Evolutionary conservation across 108 stramenopile genomes (phyloP).

Genomic region (Poteriospumella lacustris): DNA sequence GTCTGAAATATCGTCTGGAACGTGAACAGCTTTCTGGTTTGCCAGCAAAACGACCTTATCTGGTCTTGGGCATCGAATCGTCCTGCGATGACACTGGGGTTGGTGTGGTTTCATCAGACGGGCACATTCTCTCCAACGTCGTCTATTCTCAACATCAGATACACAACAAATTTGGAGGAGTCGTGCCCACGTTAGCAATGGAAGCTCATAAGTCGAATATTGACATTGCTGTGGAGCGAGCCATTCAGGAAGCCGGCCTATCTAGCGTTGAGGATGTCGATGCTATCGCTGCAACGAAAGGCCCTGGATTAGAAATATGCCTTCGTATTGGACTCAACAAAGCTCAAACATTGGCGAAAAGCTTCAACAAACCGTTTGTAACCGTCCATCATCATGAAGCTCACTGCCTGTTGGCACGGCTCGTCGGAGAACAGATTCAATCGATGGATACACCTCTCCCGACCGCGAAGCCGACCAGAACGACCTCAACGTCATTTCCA

Average conservation of each 20-base stretch:
- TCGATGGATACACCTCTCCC: too few relatives aligned
- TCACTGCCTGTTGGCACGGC: slow-evolving; percentile 85
- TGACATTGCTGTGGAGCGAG: slow-evolving; percentile 70
- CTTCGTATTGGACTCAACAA: slow-evolving; percentile 80
- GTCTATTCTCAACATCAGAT: slow-evolving; percentile 80
- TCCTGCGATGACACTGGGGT: slow-evolving; percentile 82
- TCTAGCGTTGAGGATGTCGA: slow-evolving; percentile 68
- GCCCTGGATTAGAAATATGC: slow-evolving; percentile 94
- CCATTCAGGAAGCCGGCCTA: slow-evolving; percentile 67
- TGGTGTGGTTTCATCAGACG: slow-evolving; percentile 82
- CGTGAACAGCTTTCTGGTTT: slow-evolving; percentile 27
- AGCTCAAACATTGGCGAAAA: slow-evolving; percentile 67
- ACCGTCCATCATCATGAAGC: slow-evolving; percentile 92
- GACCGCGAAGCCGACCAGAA: too few relatives aligned
- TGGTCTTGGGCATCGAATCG: slow-evolving; percentile 91
- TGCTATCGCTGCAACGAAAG: slow-evolving; percentile 94
- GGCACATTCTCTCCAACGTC: slow-evolving; percentile 81
- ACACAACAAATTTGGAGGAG: slow-evolving; percentile 89
- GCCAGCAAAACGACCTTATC: slow-evolving; percentile 58
- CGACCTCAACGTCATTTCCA: too few relatives aligned
- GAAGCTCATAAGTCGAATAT: slow-evolving; percentile 76
- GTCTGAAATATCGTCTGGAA: not conserved
- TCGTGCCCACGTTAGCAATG: slow-evolving; percentile 82
- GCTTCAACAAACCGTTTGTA: slow-evolving; percentile 69
- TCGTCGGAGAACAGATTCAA: slow-evolving; percentile 35